A percentile compares a stretch with the other conserved stretches of the same genome.
phyloP scores from a whole-genome alignment of 2,329 filamentous ascomycete species.

The Fusarium sp. region DNA sequence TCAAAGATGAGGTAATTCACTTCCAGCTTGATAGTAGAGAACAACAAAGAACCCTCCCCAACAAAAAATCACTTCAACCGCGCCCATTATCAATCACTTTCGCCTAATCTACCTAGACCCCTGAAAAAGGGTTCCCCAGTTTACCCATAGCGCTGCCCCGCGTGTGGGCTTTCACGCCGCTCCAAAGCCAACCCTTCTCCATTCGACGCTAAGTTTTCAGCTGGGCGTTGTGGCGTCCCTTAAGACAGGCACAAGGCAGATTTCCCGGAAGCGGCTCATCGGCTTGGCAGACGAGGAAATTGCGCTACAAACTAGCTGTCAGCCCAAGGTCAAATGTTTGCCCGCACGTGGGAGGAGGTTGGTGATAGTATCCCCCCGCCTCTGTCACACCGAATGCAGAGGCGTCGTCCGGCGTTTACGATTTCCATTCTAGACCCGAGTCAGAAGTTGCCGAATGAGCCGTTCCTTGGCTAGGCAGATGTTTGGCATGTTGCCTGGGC shows the following conservation, averaged over 20 bases:
- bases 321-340: not conserved
- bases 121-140: not conserved
- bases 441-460: slow-evolving; percentile 4
- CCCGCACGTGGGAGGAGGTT: not conserved
- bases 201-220: slow-evolving; percentile 42
- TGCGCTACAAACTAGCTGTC: not conserved
- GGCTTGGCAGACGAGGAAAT: not conserved
- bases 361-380: not conserved
- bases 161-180: slow-evolving; percentile 4
- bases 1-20: not conserved
- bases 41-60: not conserved
- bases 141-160: not conserved
- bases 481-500: slow-evolving; percentile 11
- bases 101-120: slow-evolving; percentile 3
- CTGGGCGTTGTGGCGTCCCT: slow-evolving; percentile 36
- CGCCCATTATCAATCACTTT: not conserved
- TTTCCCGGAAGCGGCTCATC: not conserved
- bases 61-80: not conserved
- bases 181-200: slow-evolving; percentile 5
- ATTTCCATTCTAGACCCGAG: slow-evolving; percentile 3
- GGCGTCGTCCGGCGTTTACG: slow-evolving; percentile 14
- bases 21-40: not conserved
- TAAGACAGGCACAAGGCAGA: slow-evolving; percentile 26
- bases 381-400: not conserved
- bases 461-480: slow-evolving; percentile 4